phyloP scores from a whole-genome alignment of 2,329 filamentous ascomycete genomes.

The Fusarium mundagurra region DNA sequence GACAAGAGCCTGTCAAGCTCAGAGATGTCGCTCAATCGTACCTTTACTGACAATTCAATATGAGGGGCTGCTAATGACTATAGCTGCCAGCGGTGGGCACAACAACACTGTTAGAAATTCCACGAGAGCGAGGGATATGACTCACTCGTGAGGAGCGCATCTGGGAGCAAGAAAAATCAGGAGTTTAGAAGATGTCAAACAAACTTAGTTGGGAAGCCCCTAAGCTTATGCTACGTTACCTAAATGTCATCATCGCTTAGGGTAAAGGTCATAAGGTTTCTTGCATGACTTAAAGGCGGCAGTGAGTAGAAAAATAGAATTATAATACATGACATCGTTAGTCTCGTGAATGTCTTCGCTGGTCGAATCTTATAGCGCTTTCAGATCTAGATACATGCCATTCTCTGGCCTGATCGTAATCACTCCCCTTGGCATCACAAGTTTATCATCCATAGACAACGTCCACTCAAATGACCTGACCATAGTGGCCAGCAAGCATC shows the following conservation, averaged over 20 bases:
- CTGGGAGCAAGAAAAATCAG: background rate
- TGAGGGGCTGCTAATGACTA: background rate
- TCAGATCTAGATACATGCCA: slow-evolving; percentile 66
- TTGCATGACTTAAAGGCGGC: no score
- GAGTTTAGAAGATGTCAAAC: background rate
- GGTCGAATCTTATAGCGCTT: background rate
- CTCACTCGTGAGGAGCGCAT: background rate
- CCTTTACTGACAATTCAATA: slow-evolving; percentile 2
- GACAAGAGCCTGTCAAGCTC: background rate
- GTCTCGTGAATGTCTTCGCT: background rate
- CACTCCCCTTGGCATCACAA: slow-evolving; percentile 68
- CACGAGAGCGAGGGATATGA: background rate
- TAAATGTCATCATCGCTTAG: background rate
- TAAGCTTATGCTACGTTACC: background rate
- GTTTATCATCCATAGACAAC: slow-evolving; percentile 66
- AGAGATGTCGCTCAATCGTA: background rate
- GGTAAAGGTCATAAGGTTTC: background rate
- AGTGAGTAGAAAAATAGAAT: background rate
- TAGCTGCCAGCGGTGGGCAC: background rate
- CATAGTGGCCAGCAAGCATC: slow-evolving; percentile 74
- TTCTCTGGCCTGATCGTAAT: slow-evolving; percentile 74
- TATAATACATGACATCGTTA: background rate
- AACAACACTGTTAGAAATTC: fast-evolving
- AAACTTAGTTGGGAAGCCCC: fast-evolving
- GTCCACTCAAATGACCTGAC: slow-evolving; percentile 70